Conservation (phyloP, 805 yeast genomes). For the Saccharomycopsis babjevae region DNA sequence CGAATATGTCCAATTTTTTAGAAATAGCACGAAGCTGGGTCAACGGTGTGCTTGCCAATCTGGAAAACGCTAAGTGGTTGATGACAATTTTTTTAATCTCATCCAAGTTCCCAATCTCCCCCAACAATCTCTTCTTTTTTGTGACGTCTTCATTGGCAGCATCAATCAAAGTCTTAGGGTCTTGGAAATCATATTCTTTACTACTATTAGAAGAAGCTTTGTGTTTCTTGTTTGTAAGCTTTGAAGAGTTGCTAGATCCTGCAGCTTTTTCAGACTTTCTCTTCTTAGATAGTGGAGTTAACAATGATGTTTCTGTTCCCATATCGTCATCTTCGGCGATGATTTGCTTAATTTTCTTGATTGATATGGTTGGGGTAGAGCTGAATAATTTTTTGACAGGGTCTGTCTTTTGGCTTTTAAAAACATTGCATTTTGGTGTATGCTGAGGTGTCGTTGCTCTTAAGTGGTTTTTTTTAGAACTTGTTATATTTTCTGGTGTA, state of each 20-base stretch:
- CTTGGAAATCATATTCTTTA: conserved; percentile 15
- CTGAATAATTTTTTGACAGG: not conserved
- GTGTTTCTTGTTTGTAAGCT: conserved; percentile 1
- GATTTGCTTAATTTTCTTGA: conserved; percentile 7
- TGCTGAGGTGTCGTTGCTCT: not conserved
- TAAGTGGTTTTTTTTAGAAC: not conserved
- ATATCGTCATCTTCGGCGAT: not conserved
- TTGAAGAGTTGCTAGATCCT: not conserved
- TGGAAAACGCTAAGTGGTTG: conserved; percentile 84
- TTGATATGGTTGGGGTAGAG: conserved; percentile 7
- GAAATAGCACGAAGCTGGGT: conserved; percentile 53
- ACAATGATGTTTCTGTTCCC: not conserved
- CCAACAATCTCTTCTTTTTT: conserved; percentile 7
- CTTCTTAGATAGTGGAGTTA: not conserved
- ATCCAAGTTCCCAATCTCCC: conserved; percentile 26
- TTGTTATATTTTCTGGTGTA: not conserved
- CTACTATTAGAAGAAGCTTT: not conserved
- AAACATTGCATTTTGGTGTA: not conserved
- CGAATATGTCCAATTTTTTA: conserved; percentile 29
- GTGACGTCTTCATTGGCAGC: conserved; percentile 16
- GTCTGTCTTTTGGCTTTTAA: not conserved
- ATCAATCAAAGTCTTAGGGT: conserved; percentile 17
- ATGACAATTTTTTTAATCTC: conserved; percentile 56
- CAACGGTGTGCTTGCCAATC: conserved; percentile 82
- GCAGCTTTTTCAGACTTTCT: not conserved